phyloP scores from a whole-genome alignment of 1,284 basidiomycete species.

The Lentinus polychrous region DNA sequence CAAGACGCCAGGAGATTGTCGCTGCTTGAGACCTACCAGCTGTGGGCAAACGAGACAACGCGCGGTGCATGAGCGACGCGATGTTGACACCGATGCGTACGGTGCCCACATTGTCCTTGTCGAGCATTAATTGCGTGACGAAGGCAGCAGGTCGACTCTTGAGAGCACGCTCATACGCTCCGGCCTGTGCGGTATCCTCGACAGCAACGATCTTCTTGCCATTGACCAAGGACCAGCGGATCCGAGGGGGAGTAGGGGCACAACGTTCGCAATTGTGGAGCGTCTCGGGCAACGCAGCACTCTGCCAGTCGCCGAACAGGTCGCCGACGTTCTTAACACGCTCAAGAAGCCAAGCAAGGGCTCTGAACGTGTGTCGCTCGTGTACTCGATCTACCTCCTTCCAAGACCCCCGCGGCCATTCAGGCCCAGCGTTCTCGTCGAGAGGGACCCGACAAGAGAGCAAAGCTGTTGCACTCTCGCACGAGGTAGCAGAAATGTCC shows the following conservation, averaged over 20 bases:
- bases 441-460: conserved; percentile 74
- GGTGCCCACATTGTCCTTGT: conserved; percentile 54
- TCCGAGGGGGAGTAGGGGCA: conserved; percentile 69
- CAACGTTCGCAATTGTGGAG: conserved; percentile 63
- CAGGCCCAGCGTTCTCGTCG: conserved; percentile 55
- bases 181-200: conserved; percentile 81
- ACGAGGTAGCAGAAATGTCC: conserved; percentile 51
- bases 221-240: conserved; percentile 65
- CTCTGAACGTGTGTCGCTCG: conserved; percentile 75
- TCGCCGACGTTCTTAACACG: conserved; percentile 71
- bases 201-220: conserved; percentile 60
- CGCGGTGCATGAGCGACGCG: conserved; percentile 83
- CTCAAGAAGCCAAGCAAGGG: conserved; percentile 83
- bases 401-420: conserved; percentile 77
- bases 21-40: conserved; percentile 44
- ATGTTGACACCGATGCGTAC: conserved; percentile 87
- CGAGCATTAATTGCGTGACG: conserved; percentile 79
- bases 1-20: conserved; percentile 72
- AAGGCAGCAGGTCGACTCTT: conserved; percentile 86
- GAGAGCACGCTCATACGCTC: conserved; percentile 80
- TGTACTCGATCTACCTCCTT: conserved; percentile 79
- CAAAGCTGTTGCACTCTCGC: conserved; percentile 68
- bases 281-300: conserved; percentile 32
- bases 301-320: conserved; percentile 55
- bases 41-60: conserved; percentile 62